Base-by-base conservation (phyloP, 2,329 filamentous ascomycete species). In the Coniosporium tulheliwenetii region DNA sequence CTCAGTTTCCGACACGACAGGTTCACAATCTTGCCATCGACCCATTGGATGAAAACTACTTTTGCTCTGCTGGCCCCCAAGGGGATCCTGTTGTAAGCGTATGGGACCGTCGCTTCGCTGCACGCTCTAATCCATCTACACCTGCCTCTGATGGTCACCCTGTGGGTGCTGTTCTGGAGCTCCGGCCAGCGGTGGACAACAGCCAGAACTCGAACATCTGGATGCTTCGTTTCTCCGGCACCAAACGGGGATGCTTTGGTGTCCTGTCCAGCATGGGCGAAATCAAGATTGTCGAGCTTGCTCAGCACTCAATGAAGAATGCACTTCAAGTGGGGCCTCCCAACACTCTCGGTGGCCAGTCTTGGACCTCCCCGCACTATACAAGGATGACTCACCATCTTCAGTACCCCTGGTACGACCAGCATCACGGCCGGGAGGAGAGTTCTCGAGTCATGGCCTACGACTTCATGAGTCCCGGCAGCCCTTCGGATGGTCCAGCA, bases 11-110 rank as follows among this genome's bases (percentile, higher is more conserved):
- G 2, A 79, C 75, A 2, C 65, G 69, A 12, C 74, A 75, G 48
- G 75, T 79, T 8, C 71, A 79, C 52, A 78, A 78, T 45, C 61
- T 91, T 41, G 74, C 82, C 12, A 83, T 91, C 44, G 83, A 91
- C 61, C 83, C 82, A 44, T 67, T 77, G 15, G 81, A 93, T 50
- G 76, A 80, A 47, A 86, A 91, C 50, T 89, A 86, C 58, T 89
- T 91, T 61, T 78, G 84, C 1, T 87, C 84, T 1, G 85, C 82
- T 10, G 67, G 66, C 1, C 79, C 80, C 2, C 64, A 84, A 10
- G 81, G 84, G 43, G 78, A 84, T 39, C 79, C 83, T 0, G 76
- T 77, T 7, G 69, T 89, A 39, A 78, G 81, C 56, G 70, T 89
- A 30, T 89, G 83, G 83, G 83, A 89, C 53, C 75, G 79, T 19